phyloP scores from a whole-genome alignment of 148 eudicot genomes.

The Nyssa sinensis region DNA sequence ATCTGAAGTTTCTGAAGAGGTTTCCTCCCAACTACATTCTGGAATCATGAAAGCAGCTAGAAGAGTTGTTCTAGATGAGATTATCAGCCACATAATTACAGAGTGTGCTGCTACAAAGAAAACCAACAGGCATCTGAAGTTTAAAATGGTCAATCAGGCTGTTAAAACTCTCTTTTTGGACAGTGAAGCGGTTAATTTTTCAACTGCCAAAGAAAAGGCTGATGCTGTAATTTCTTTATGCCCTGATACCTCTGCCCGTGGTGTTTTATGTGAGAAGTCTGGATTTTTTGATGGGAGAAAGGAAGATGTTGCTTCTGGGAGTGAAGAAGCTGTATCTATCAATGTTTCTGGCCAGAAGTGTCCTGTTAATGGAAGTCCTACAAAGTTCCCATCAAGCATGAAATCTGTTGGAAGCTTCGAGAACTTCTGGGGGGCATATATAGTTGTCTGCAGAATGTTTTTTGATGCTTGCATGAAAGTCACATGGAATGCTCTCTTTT shows the following conservation, averaged over 20 bases:
- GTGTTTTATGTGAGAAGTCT: conserved; percentile 31
- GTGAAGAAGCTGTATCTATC: conserved; percentile 26
- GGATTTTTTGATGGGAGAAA: conserved; percentile 25
- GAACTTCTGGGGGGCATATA: conserved; percentile 46
- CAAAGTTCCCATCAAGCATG: conserved; percentile 21
- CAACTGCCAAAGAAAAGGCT: background rate
- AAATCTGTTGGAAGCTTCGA: conserved; percentile 76
- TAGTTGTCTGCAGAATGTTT: conserved; percentile 40
- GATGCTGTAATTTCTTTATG: background rate
- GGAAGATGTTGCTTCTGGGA: conserved; percentile 22
- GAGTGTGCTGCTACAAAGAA: conserved; percentile 60
- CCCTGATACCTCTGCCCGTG: conserved; percentile 16
- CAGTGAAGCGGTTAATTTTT: conserved; percentile 40
- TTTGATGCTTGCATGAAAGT: conserved; percentile 65
- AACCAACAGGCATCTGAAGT: conserved; percentile 42
- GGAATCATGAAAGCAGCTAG: conserved; percentile 83
- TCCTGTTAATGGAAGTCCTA: conserved; percentile 14
- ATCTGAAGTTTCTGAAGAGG: conserved; percentile 60
- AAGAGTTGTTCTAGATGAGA: conserved; percentile 71
- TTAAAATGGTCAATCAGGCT: conserved; percentile 34
- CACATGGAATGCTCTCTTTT: conserved; percentile 78
- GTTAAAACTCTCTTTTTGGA: conserved; percentile 25
- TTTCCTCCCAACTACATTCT: conserved; percentile 74
- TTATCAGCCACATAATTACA: conserved; percentile 60
- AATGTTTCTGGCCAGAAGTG: conserved; percentile 19